A percentile compares a stretch with the other conserved stretches of the same genome.
Conservation (phyloP, 2,329 filamentous ascomycete genomes). For the Claviceps fusiformis region DNA sequence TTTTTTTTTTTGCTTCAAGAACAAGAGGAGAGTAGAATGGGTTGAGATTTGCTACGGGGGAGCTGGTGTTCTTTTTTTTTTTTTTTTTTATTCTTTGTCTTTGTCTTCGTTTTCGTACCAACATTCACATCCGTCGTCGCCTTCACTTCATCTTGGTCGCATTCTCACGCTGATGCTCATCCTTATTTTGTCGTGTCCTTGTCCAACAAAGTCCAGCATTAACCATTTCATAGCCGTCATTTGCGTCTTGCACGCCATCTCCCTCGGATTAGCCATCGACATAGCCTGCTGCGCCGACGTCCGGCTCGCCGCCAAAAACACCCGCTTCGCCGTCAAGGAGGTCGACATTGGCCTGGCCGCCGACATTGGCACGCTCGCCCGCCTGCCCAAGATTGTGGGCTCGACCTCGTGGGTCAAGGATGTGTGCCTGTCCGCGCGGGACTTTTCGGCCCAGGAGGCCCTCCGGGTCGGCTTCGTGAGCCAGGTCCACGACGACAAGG, state of each 20-base stretch:
- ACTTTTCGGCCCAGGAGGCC: constrained; percentile 58
- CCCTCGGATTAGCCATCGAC: constrained; percentile 68
- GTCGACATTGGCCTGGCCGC: constrained; percentile 72
- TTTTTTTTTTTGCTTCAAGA: neutral
- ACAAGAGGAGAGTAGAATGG: too few relatives aligned
- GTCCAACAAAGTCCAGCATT: too few relatives aligned
- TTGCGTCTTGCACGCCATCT: constrained; percentile 64
- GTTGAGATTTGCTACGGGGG: too few relatives aligned
- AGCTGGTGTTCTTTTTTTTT: neutral
- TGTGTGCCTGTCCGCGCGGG: constrained; percentile 55
- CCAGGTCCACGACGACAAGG: constrained; percentile 49
- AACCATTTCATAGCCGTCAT: constrained; percentile 65
- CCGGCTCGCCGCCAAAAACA: constrained; percentile 46
- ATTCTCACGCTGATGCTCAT: neutral
- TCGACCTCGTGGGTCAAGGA: constrained; percentile 68
- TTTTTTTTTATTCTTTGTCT: too few relatives aligned
- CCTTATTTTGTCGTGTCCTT: too few relatives aligned
- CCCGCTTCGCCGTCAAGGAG: constrained; percentile 61
- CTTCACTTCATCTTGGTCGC: neutral
- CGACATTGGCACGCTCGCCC: constrained; percentile 61
- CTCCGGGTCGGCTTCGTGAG: constrained; percentile 57
- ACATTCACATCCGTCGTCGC: too few relatives aligned
- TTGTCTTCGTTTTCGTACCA: neutral
- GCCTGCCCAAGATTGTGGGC: constrained; percentile 61
- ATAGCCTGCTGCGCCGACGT: constrained; percentile 58